Evolutionary conservation across 495 filamentous ascomycete genomes (phyloP), one percentile per base, ranked within the genome.

Genomic region (Aspergillus leporis): DNA sequence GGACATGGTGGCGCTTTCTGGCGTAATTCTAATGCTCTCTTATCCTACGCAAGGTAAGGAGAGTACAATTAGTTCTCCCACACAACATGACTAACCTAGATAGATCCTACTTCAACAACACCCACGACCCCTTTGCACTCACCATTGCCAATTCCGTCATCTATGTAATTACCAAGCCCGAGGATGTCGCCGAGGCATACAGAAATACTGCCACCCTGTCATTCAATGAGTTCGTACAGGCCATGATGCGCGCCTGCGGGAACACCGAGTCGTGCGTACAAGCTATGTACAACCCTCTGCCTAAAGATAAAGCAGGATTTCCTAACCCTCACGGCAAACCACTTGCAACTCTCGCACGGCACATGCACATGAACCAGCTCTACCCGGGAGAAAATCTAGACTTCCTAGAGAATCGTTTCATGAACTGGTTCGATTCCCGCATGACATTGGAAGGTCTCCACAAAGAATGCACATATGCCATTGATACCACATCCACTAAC

Each of bases 291-390:
- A 31, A n/a, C 23, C 46, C 46, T 10, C 16, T 25, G 18, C 14
- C 23, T 1, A 31, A 31, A 14, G 25, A 50, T 18, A 14, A 30
- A 14, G 23, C 30, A 9, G 32, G 32, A 10, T 36, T 36, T 36
- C 32, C 32, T 10, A 36, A 36, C 8, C 32, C 32, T 8, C 32
- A 36, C 10, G 31, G 23, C 10, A 31, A 19, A 31, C 31, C 47
- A 10, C 47, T 50, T 22, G 47, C 23, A 25, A 18, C 25, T 28
- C 14, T n/a, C 18, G 31, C 47, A 1, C 47, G 31, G n/a, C 23
- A 50, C 47, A 30, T 50, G 13, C 47, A 50, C 47, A 31, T 14
- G 23, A 50, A 30, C 14, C 47, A 50, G 23, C 47, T 50, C 10
- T 50, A 30, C 12, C 47, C 47, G 23, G 47, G 47, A 8, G 47